Percentiles rank a stretch among this genome's conserved stretches.
phyloP scores from a whole-genome alignment of 345 rosid species.

The Clarkia xantiana region DNA sequence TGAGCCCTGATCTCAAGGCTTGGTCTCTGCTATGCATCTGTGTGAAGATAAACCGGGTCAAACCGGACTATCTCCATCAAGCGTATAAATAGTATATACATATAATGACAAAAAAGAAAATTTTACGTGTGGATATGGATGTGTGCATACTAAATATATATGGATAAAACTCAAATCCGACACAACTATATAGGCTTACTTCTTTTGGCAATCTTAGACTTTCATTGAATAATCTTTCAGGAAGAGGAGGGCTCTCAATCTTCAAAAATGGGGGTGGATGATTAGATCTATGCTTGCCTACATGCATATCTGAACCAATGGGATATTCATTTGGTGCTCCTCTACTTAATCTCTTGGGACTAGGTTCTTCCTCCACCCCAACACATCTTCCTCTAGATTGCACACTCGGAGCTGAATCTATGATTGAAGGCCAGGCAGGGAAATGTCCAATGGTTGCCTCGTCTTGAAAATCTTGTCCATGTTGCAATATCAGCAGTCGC shows the following conservation, averaged over 20 bases:
- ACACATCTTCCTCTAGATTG: conserved; percentile 64
- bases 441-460: conserved; percentile 47
- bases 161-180: no score
- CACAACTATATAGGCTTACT: conserved; percentile 21
- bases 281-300: conserved; percentile 51
- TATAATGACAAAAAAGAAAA: no score
- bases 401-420: conserved; percentile 48
- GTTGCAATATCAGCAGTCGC: conserved; percentile 93
- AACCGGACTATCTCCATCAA: neutral
- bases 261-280: conserved; percentile 49
- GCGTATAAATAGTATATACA: neutral
- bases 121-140: no score
- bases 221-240: conserved; percentile 65
- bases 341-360: conserved; percentile 49
- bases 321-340: conserved; percentile 48
- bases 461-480: conserved; percentile 89
- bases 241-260: conserved; percentile 45
- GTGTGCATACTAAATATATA: no score
- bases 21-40: conserved; percentile 57
- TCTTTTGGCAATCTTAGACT: conserved; percentile 66
- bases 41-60: conserved; percentile 9
- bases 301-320: conserved; percentile 45
- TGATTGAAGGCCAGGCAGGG: conserved; percentile 49
- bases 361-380: conserved; percentile 74
- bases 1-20: conserved; percentile 34